Conservation (phyloP, 192 early-diverging fungal genomes). For the Endogone sp. region DNA sequence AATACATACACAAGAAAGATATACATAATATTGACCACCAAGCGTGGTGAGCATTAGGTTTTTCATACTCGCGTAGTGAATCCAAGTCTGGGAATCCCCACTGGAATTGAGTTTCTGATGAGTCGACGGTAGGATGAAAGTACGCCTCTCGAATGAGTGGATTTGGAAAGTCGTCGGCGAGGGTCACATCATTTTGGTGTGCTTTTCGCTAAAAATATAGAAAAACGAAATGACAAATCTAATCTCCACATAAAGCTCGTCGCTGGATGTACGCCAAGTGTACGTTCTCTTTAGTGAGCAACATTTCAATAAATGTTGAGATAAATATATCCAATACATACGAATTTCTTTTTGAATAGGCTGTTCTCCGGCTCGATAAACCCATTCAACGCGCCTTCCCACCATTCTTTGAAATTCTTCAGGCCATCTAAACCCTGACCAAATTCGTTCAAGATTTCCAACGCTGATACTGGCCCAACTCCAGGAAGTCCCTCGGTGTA, state of each 20-base stretch:
- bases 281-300: no score
- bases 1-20: no score
- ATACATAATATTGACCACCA: no score
- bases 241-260: background rate
- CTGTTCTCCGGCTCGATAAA: slow-evolving; percentile 6
- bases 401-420: slow-evolving; percentile 54
- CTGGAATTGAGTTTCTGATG: slow-evolving; percentile 46
- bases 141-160: slow-evolving; percentile 76
- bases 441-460: slow-evolving; percentile 87
- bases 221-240: no score
- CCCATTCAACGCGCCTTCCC: slow-evolving; percentile 44
- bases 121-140: slow-evolving; percentile 71
- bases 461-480: slow-evolving; percentile 80
- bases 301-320: slow-evolving; percentile 4
- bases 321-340: no score
- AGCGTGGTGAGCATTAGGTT: no score
- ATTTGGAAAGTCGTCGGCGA: slow-evolving; percentile 82
- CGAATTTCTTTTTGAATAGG: slow-evolving; percentile 39
- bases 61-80: slow-evolving; percentile 56
- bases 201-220: background rate
- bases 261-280: no score
- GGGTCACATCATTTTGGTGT: background rate
- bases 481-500: slow-evolving; percentile 90
- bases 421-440: slow-evolving; percentile 35
- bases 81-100: slow-evolving; percentile 77